A percentile compares a stretch with the other conserved stretches of the same genome.
These are phyloP conservation scores for Fusarium humuli DNA, from an alignment of 2,329 filamentous ascomycete species.

Conservation along the genomic window DNA sequence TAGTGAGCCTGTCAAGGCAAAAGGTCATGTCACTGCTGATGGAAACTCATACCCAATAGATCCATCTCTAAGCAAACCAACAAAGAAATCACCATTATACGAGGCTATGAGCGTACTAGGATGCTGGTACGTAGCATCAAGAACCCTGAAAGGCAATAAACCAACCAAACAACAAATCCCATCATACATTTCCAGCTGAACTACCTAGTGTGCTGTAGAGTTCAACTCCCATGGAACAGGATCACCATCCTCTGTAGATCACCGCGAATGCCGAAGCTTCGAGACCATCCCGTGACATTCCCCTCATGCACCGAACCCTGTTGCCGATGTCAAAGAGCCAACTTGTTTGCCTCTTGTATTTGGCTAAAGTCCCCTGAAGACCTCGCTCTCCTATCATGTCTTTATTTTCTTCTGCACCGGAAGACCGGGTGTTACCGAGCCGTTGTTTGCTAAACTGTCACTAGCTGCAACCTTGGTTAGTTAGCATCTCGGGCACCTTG, in stretches of 20 bases:
- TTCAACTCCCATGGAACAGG: background rate
- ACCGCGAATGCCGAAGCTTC: constrained; percentile 11
- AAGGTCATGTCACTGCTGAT: background rate
- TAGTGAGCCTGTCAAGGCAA: constrained; percentile 3
- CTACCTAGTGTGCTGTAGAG: constrained; percentile 2
- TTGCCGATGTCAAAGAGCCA: background rate
- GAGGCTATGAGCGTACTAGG: background rate
- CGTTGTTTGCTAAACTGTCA: background rate
- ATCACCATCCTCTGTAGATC: constrained; percentile 26
- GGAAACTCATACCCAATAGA: constrained; percentile 1
- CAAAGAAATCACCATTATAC: background rate
- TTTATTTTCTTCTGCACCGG: constrained; percentile 2
- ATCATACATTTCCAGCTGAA: constrained; percentile 2
- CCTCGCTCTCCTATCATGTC: constrained; percentile 9
- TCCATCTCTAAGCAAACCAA: background rate
- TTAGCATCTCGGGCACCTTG: background rate
- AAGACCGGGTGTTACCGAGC: constrained; percentile 17
- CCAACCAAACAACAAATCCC: constrained; percentile 10
- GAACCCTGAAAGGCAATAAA: background rate
- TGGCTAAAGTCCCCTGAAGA: background rate
- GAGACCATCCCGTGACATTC: constrained; percentile 35
- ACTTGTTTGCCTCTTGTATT: background rate
- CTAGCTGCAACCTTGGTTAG: constrained; percentile 26
- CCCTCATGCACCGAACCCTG: constrained; percentile 35
- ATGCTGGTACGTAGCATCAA: constrained; percentile 10